Conservation (phyloP, 1,284 basidiomycete species). For the Fomitopsis betulina region DNA sequence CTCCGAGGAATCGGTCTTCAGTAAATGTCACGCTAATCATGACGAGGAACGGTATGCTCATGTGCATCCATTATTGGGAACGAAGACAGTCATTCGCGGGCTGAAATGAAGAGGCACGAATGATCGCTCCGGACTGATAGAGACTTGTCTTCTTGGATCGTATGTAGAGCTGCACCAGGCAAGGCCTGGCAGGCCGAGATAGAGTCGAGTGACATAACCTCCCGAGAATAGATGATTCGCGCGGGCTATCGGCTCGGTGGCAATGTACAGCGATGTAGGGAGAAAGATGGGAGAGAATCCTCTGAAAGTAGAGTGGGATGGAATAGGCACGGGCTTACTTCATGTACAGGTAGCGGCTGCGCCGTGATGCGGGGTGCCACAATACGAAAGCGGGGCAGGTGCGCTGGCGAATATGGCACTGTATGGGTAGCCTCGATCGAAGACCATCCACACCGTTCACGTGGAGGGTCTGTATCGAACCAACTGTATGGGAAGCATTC, state of each 20-base stretch:
- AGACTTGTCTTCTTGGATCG: neutral
- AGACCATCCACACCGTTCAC: too few species aligned
- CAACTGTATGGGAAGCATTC: neutral
- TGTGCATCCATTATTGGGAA: neutral
- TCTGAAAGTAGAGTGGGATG: neutral
- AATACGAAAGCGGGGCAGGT: slow-evolving; percentile 1
- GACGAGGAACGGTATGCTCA: neutral
- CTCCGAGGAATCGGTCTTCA: neutral
- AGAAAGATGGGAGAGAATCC: neutral
- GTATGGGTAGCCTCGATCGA: too few species aligned
- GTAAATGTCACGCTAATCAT: neutral
- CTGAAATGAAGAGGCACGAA: neutral
- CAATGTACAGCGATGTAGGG: neutral
- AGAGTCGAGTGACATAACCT: slow-evolving; percentile 1
- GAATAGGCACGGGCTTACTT: neutral
- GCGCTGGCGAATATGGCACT: slow-evolving; percentile 3
- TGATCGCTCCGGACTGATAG: neutral
- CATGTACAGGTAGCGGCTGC: neutral
- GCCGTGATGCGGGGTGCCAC: neutral
- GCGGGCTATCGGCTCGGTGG: neutral
- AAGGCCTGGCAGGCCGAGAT: neutral
- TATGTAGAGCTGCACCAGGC: neutral
- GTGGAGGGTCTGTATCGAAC: too few species aligned
- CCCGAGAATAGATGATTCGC: neutral
- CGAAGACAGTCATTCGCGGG: neutral